Base-by-base conservation (phyloP, 192 early-diverging fungal species). In the Pilaira anomala region DNA sequence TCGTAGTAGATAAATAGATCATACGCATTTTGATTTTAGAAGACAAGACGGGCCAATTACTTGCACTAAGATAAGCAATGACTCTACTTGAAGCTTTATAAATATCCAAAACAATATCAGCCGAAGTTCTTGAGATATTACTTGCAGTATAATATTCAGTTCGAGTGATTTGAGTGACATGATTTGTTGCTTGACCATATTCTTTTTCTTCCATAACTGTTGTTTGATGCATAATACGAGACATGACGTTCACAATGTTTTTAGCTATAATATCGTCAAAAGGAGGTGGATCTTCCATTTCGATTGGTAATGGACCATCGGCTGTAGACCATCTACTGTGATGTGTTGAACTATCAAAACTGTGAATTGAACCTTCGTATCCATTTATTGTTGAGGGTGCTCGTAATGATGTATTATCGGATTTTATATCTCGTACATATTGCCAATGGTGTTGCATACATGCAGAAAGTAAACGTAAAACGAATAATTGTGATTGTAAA, bases 361-460 rank as follows among this genome's bases (percentile, higher is more conserved):
- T 73, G 13, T 42, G 42, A 21, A 59, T 36, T 30, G 68, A 69
- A 40, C 64, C 45, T 42, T 25, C 62, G 39, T 42, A 42, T 6
- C 40, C 39, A 24, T 33, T 39, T 21, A 39, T 22, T 22, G 40
- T 36, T 41, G 56, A 55, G 21, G 59, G 25, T 5, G 71, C 48
- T 30, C 46, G 65, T 1, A 59, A 28, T 12, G 57, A 52, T 1
- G 33, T 49, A 33, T 65, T 45, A 6, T 79, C 82, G n/a, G 66
- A 71, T 30, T 63, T 60, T 8, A 54, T n/a, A 39, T 72, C 80
- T 58, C 82, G 82, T 63, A 84, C 83, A 71, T 78, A 83, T 59
- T 93, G 86, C 93, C 93, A 94, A 69, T 91, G 82, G 56, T 87
- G 87, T 36, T 89, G 85, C 86, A 93, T 91, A 69, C 92, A 93